Evolutionary conservation across 1,284 basidiomycete genomes (phyloP).

Genomic region (Puccinia triticina): DNA sequence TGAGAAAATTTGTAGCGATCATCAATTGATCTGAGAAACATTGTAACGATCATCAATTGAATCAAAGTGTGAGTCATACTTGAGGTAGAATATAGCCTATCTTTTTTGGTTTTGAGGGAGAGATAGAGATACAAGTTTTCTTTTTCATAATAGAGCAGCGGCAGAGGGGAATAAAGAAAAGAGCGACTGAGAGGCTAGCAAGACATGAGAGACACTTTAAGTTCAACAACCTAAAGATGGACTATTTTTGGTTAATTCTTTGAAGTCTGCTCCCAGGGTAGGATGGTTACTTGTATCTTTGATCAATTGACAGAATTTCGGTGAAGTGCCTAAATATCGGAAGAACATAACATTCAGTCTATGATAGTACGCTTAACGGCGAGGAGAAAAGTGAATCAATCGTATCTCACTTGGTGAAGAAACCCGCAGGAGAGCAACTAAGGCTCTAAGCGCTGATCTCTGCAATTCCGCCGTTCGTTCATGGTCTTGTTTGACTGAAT

Average conservation of each 20-base stretch:
- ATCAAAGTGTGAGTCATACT: too few relatives aligned
- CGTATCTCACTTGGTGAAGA: slow-evolving; percentile 50
- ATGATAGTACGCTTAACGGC: not conserved
- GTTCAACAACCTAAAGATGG: slow-evolving; percentile 43
- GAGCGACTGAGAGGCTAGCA: not conserved
- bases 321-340: slow-evolving; percentile 34
- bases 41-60: too few relatives aligned
- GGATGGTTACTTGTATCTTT: slow-evolving; percentile 48
- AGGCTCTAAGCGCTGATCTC: slow-evolving; percentile 79
- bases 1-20: too few relatives aligned
- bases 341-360: slow-evolving; percentile 5
- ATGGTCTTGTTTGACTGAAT: slow-evolving; percentile 91
- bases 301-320: slow-evolving; percentile 51
- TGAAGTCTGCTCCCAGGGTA: slow-evolving; percentile 47
- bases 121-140: not conserved
- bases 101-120: not conserved
- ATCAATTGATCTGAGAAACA: too few relatives aligned
- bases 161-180: not conserved
- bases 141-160: not conserved
- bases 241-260: slow-evolving; percentile 41
- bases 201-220: not conserved
- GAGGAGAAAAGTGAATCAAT: not conserved
- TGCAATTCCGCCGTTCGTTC: slow-evolving; percentile 91
- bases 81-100: too few relatives aligned
- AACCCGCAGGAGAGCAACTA: slow-evolving; percentile 72